Percentiles rank a stretch among this genome's conserved stretches.
phyloP scores from a whole-genome alignment of 441 rosid species.

The Adansonia grandidieri region DNA sequence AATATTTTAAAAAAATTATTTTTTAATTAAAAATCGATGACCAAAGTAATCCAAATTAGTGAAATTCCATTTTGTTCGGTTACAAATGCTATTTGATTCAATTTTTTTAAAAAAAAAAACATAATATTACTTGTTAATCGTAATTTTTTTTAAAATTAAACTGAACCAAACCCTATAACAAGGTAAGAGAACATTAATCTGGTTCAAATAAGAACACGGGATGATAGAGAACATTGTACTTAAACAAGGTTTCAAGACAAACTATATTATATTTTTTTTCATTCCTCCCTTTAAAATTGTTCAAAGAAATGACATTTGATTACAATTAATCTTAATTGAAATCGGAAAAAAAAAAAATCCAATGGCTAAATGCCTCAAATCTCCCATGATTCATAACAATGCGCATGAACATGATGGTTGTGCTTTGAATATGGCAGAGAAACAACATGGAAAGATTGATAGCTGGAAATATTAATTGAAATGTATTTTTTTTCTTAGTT shows the following conservation, averaged over 20 bases:
- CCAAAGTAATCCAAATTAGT: too few species aligned
- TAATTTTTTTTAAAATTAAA: too few species aligned
- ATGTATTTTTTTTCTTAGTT: constrained; percentile 19
- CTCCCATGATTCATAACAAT: background rate
- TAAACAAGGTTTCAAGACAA: background rate
- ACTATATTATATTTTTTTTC: background rate
- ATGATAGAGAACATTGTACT: background rate
- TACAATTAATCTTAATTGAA: background rate
- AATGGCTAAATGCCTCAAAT: background rate
- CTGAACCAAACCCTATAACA: background rate
- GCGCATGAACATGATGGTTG: background rate
- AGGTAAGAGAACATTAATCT: background rate
- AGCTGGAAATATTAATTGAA: background rate
- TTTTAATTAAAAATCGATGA: too few species aligned
- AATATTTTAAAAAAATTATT: too few species aligned
- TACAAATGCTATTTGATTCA: too few species aligned
- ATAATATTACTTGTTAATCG: too few species aligned
- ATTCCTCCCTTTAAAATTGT: background rate
- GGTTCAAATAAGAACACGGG: background rate
- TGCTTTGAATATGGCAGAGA: constrained; percentile 24
- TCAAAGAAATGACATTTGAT: background rate
- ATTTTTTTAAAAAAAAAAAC: too few species aligned
- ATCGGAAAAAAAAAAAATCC: background rate
- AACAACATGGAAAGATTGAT: background rate
- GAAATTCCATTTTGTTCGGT: too few species aligned